Conservation (phyloP, 78 protist species). For the slime mould (Dictyostelium discoideum) region dicty_2.7 NC_007091.3:2383001-2383500, state of each 20-base stretch:
- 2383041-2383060: not conserved
- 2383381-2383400: not conserved
- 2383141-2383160: not conserved
- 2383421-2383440: constrained; percentile 69
- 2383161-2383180: constrained; percentile 8
- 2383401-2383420: constrained; percentile 1
- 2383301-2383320: not conserved
- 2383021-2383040: not conserved
- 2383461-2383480: constrained; percentile 63
- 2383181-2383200: constrained; percentile 2
- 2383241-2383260: not conserved
- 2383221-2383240: constrained; percentile 51
- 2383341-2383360: constrained; percentile 56
- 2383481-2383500: not conserved
- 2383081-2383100: not conserved
- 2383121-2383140: constrained; percentile 13
- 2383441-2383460: constrained; percentile 33
- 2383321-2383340: not conserved
- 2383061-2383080: not conserved
- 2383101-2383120: not conserved
- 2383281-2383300: constrained; percentile 23
- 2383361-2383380: constrained; percentile 5
- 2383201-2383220: not conserved
- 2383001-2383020: not conserved
- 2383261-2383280: constrained; percentile 25